These are phyloP conservation scores for Batkoa obscura DNA, from an alignment of 371 early-diverging fungal genomes.

Conservation along the genomic window DNA sequence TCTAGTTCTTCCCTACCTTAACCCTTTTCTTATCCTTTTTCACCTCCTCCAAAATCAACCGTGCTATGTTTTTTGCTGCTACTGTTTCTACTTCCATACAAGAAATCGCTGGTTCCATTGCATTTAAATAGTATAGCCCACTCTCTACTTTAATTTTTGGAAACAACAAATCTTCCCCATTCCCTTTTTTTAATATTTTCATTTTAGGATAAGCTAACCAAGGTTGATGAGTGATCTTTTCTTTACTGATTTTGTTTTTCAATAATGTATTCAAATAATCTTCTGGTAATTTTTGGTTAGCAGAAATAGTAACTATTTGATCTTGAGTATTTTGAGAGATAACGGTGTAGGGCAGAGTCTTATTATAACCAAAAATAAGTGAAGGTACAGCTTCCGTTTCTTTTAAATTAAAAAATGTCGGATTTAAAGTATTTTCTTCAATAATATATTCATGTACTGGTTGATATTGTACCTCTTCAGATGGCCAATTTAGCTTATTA, in stretches of 20 bases:
- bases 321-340: background rate
- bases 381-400: background rate
- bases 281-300: background rate
- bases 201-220: conserved; percentile 4
- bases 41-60: background rate
- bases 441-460: background rate
- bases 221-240: background rate
- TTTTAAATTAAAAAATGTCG: background rate
- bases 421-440: background rate
- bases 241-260: no score
- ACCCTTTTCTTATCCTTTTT: background rate
- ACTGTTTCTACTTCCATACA: conserved; percentile 1
- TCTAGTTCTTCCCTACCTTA: no score
- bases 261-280: background rate
- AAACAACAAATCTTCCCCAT: background rate
- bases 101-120: conserved; percentile 3
- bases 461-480: background rate
- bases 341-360: background rate
- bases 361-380: background rate
- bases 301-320: background rate
- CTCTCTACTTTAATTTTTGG: background rate
- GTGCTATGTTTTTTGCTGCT: background rate
- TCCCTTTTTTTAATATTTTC: background rate
- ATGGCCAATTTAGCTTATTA: background rate
- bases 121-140: background rate